These are phyloP conservation scores for Ascomycota sp. DNA, from an alignment of 2,329 filamentous ascomycete species.

Conservation along the genomic window DNA sequence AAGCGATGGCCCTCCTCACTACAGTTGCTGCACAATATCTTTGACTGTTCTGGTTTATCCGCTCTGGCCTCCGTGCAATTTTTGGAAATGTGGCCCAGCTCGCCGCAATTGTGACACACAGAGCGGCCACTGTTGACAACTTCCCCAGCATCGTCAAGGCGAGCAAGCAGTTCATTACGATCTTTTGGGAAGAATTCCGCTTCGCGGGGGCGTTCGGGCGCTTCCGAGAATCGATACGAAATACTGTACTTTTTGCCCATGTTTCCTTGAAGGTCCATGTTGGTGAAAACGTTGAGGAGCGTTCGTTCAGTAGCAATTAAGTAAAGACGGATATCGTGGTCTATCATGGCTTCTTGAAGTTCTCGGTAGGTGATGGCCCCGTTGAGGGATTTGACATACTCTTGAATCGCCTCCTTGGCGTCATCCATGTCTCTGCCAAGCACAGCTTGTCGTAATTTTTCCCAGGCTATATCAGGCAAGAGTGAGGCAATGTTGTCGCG, in stretches of 20 bases:
- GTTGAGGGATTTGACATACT: slow-evolving; percentile 37
- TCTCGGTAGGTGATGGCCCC: slow-evolving; percentile 37
- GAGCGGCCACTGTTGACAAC: slow-evolving; percentile 36
- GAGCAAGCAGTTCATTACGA: slow-evolving; percentile 37
- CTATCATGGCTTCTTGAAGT: slow-evolving; percentile 40
- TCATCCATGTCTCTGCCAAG: slow-evolving; percentile 38
- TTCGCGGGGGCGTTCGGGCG: slow-evolving; percentile 37
- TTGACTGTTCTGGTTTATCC: slow-evolving; percentile 22
- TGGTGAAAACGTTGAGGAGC: slow-evolving; percentile 36
- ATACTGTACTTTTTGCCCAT: slow-evolving; percentile 43
- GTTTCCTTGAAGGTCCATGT: slow-evolving; percentile 54
- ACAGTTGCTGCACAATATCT: slow-evolving; percentile 46
- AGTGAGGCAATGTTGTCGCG: slow-evolving; percentile 27
- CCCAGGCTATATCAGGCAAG: slow-evolving; percentile 35
- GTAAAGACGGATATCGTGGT: slow-evolving; percentile 30
- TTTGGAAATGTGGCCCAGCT: slow-evolving; percentile 42
- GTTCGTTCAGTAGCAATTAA: slow-evolving; percentile 42
- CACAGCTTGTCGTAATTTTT: slow-evolving; percentile 29
- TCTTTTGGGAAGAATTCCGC: slow-evolving; percentile 37
- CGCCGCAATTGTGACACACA: slow-evolving; percentile 42
- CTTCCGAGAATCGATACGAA: slow-evolving; percentile 37
- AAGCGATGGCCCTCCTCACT: slow-evolving; percentile 41
- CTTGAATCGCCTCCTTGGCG: slow-evolving; percentile 35
- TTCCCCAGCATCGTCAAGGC: slow-evolving; percentile 46
- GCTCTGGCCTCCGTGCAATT: slow-evolving; percentile 36